Conservation (phyloP, 2,329 filamentous ascomycete species). For the Calonectria pseudoreteaudii region DNA sequence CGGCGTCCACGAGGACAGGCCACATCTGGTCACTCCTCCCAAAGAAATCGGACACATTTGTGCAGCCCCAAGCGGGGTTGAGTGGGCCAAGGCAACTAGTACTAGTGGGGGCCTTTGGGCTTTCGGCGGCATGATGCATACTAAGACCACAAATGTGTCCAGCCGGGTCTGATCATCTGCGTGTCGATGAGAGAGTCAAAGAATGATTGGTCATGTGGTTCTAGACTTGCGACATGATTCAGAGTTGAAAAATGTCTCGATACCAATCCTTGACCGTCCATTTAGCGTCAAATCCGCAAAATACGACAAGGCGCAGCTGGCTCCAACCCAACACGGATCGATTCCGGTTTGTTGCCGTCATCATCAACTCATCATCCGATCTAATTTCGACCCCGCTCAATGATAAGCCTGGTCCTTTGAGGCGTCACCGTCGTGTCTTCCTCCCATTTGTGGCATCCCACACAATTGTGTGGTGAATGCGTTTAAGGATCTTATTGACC, state of each 20-base stretch:
- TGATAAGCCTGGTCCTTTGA: background rate
- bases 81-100: background rate
- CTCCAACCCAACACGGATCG: background rate
- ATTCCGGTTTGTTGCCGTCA: background rate
- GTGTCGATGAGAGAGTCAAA: background rate
- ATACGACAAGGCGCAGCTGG: no score
- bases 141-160: background rate
- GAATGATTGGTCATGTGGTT: background rate
- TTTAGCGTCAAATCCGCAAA: background rate
- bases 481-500: background rate
- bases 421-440: background rate
- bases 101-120: rapidly evolving
- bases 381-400: background rate
- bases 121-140: background rate
- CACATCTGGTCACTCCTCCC: background rate
- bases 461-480: background rate
- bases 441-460: background rate
- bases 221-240: background rate
- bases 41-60: background rate
- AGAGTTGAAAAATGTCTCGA: background rate
- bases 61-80: background rate
- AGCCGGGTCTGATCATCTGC: background rate
- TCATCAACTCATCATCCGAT: background rate
- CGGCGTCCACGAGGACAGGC: background rate
- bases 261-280: background rate